A percentile compares a stretch with the other conserved stretches of the same genome.
Conservation (phyloP, 108 stramenopile species). For the Fragilaria crotonensis region DNA sequence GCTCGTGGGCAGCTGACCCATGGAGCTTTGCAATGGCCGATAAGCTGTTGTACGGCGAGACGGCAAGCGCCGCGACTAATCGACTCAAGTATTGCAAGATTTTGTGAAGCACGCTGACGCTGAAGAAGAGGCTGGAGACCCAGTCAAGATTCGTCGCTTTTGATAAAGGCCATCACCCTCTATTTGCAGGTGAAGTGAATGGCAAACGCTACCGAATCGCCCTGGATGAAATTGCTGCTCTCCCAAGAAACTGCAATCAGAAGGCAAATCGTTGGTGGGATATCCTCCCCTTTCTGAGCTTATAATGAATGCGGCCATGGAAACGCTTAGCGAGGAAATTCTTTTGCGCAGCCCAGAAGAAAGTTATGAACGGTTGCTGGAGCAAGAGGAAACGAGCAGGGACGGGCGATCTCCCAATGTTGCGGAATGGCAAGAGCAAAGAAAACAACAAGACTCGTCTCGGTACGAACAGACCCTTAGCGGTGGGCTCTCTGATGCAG, state of each 20-base stretch:
- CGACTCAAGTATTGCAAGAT: conserved; percentile 57
- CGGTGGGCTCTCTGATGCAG: background rate
- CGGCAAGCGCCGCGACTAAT: conserved; percentile 27
- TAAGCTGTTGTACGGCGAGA: conserved; percentile 38
- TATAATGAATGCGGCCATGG: conserved; percentile 58
- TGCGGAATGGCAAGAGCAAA: conserved; percentile 41
- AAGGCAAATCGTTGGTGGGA: conserved; percentile 24
- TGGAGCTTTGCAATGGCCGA: conserved; percentile 86
- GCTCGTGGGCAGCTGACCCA: conserved; percentile 68
- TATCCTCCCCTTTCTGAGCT: conserved; percentile 70
- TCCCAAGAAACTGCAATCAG: conserved; percentile 36
- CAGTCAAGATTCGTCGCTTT: conserved; percentile 54
- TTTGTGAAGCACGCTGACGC: conserved; percentile 74
- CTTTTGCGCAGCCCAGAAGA: conserved; percentile 64
- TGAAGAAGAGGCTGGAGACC: conserved; percentile 55
- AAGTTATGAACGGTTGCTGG: conserved; percentile 52
- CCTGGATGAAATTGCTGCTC: conserved; percentile 64
- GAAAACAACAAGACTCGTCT: conserved; percentile 10
- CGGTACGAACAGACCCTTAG: background rate
- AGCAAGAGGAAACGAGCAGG: conserved; percentile 26
- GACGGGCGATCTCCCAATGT: conserved; percentile 21
- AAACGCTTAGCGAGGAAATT: conserved; percentile 65
- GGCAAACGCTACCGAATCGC: conserved; percentile 77
- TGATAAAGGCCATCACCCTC: conserved; percentile 66
- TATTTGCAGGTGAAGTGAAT: conserved; percentile 82